Conservation (phyloP, 169 alveolate genomes). For the Plasmodium malariae region DNA sequence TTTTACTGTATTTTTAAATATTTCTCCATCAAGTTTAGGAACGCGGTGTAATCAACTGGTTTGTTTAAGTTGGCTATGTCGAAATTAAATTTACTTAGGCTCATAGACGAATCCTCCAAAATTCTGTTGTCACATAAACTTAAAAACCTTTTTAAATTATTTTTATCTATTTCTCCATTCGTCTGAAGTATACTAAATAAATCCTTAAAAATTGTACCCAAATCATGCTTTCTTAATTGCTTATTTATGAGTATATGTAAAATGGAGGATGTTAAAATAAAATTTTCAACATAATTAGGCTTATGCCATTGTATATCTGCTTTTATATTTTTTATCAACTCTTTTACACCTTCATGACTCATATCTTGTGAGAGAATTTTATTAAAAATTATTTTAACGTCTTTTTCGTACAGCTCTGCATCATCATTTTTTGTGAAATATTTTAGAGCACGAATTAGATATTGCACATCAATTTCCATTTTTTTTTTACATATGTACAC, state of each 20-base stretch:
- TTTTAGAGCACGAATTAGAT: slow-evolving; percentile 45
- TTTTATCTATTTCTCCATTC: slow-evolving; percentile 43
- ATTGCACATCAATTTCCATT: slow-evolving; percentile 59
- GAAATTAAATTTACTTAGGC: slow-evolving; percentile 37
- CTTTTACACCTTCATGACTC: slow-evolving; percentile 28
- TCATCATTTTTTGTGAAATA: slow-evolving; percentile 43
- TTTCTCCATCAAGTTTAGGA: slow-evolving; percentile 37
- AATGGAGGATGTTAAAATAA: slow-evolving; percentile 47
- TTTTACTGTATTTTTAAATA: slow-evolving; percentile 58
- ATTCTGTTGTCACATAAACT: slow-evolving; percentile 26
- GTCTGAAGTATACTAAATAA: slow-evolving; percentile 28
- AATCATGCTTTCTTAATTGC: slow-evolving; percentile 40
- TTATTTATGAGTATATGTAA: slow-evolving; percentile 62
- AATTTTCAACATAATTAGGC: slow-evolving; percentile 54
- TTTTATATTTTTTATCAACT: slow-evolving; percentile 38
- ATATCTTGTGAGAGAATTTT: slow-evolving; percentile 70
- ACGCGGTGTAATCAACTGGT: slow-evolving; percentile 14
- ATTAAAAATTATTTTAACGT: slow-evolving; percentile 49
- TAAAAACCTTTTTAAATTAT: slow-evolving; percentile 33
- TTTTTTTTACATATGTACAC: too few relatives aligned
- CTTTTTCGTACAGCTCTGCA: slow-evolving; percentile 28
- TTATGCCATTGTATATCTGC: slow-evolving; percentile 34
- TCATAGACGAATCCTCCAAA: slow-evolving; percentile 28
- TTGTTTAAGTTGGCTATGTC: slow-evolving; percentile 1
- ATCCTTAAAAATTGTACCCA: slow-evolving; percentile 54